Conservation (phyloP, 257 asterid genomes). For the Solanum chiquidenum region DNA sequence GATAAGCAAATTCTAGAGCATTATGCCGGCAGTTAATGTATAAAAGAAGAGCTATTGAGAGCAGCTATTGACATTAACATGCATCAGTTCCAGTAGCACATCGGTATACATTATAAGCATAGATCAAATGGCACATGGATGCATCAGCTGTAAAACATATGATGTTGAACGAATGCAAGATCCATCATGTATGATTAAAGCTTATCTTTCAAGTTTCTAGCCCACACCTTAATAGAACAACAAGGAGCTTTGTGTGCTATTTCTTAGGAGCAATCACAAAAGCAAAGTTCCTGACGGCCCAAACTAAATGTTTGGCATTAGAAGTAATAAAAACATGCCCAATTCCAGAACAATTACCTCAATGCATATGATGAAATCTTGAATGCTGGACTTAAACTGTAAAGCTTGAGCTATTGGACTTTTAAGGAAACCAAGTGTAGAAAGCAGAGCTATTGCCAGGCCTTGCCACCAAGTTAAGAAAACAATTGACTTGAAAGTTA, state of each 20-base stretch:
- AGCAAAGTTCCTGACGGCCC: neutral
- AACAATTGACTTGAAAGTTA: slow-evolving; percentile 95
- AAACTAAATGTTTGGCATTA: neutral
- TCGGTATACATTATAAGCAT: neutral
- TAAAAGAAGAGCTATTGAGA: neutral
- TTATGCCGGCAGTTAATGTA: neutral
- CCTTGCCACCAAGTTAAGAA: slow-evolving; percentile 99
- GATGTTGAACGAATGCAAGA: neutral
- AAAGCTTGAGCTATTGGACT: slow-evolving; percentile 87
- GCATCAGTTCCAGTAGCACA: neutral
- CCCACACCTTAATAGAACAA: neutral
- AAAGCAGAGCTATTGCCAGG: slow-evolving; percentile 75
- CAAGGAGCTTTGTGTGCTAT: neutral
- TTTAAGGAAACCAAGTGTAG: slow-evolving; percentile 62
- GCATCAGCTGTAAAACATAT: neutral
- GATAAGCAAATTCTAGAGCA: neutral
- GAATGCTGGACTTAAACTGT: slow-evolving; percentile 79
- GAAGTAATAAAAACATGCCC: neutral
- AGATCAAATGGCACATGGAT: neutral
- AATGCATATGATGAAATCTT: slow-evolving; percentile 88
- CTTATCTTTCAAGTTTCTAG: neutral
- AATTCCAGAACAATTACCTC: slow-evolving; percentile 61
- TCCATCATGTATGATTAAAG: neutral
- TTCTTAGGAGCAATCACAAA: neutral
- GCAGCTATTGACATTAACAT: neutral